These are phyloP conservation scores for Coccomyxa subellipsoidea DNA, from an alignment of 163 green algal species.

Conservation along the genomic window DNA sequence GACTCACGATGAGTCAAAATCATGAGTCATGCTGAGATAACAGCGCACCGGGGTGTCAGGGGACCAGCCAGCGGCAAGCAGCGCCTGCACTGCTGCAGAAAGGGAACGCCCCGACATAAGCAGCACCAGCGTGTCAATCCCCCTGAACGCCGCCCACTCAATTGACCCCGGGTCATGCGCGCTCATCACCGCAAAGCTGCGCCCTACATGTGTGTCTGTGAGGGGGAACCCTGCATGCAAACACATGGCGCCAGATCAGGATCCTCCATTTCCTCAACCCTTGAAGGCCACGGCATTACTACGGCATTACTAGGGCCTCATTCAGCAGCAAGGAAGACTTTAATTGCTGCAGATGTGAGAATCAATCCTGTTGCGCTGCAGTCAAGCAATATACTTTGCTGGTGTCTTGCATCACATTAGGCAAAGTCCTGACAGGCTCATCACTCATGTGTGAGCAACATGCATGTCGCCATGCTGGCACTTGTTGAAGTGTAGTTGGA, in stretches of 20 bases:
- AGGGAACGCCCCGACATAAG: slow-evolving; percentile 23
- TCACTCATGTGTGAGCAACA: no score
- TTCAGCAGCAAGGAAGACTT: no score
- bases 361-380: no score
- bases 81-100: not conserved
- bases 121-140: slow-evolving; percentile 36
- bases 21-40: no score
- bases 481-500: no score
- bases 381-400: no score
- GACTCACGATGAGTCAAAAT: no score
- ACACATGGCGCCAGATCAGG: not conserved
- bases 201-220: slow-evolving; percentile 27
- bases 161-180: slow-evolving; percentile 23
- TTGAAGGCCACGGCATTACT: not conserved
- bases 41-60: not conserved
- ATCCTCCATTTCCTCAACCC: not conserved
- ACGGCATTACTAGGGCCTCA: not conserved
- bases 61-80: not conserved
- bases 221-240: slow-evolving; percentile 32
- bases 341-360: no score
- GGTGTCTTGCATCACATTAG: no score
- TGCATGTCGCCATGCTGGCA: no score
- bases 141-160: slow-evolving; percentile 21
- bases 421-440: no score
- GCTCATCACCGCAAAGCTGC: slow-evolving; percentile 31